Evolutionary conservation across 2,329 filamentous ascomycete species (phyloP).

Genomic region (Venturiaceae sp.): DNA sequence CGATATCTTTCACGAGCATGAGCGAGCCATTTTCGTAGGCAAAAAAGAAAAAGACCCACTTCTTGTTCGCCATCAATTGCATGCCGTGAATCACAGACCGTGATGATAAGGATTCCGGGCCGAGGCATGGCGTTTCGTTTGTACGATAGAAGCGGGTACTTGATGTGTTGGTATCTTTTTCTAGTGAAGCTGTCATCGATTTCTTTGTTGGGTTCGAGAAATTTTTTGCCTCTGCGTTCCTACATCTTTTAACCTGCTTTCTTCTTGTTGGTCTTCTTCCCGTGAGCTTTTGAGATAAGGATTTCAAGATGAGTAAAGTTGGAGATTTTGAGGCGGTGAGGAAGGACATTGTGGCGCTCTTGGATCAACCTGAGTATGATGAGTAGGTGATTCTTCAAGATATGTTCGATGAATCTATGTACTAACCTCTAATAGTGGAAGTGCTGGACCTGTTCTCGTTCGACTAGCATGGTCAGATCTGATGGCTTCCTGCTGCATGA

Average conservation of each 20-base stretch:
- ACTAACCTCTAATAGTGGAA: constrained; percentile 28
- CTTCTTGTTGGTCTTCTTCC: not conserved
- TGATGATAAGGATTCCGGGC: not conserved
- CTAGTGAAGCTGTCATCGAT: not conserved
- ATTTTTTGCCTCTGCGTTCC: not conserved
- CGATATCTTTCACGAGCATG: not conserved
- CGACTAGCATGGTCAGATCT: constrained; percentile 45
- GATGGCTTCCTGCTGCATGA: constrained; percentile 19
- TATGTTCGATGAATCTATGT: not conserved
- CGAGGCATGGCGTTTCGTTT: not conserved
- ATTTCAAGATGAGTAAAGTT: not conserved
- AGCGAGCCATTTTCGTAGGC: not conserved
- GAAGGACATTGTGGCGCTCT: constrained; percentile 42
- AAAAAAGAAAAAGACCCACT: constrained; percentile 1
- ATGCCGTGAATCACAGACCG: not conserved
- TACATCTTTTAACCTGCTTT: not conserved
- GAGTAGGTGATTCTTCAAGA: constrained; percentile 23
- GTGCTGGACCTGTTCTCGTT: constrained; percentile 53
- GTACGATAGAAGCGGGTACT: too few relatives aligned
- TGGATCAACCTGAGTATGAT: constrained; percentile 53
- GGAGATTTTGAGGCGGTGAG: constrained; percentile 37
- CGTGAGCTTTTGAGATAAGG: not conserved
- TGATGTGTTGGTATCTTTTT: not conserved
- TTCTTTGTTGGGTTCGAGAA: too few relatives aligned
- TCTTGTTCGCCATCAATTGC: not conserved